Evolutionary conservation across 345 rosid species (phyloP).

Genomic region (Brassica carinata): DNA sequence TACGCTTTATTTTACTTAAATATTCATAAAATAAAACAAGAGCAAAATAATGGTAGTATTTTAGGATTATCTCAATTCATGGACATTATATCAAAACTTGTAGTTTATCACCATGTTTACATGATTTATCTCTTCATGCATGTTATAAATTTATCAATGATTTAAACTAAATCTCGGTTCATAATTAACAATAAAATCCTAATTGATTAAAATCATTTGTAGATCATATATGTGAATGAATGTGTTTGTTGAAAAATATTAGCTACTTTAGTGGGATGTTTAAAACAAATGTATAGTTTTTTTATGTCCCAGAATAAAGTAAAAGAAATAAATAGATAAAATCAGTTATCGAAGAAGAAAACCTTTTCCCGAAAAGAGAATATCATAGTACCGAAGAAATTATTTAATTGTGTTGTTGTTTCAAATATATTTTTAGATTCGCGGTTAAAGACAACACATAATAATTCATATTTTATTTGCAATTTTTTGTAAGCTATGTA

Average conservation of each 20-base stretch:
- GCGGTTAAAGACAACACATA: background rate
- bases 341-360: slow-evolving; percentile 19
- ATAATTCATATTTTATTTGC: background rate
- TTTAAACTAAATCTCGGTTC: background rate
- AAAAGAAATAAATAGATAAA: background rate
- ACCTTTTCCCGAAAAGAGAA: slow-evolving; percentile 16
- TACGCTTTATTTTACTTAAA: slow-evolving; percentile 13
- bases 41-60: background rate
- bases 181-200: background rate
- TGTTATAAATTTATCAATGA: background rate
- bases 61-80: background rate
- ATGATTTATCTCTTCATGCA: background rate
- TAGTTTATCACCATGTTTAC: background rate
- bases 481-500: background rate
- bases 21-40: background rate
- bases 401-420: slow-evolving; percentile 9
- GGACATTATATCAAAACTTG: background rate
- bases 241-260: background rate
- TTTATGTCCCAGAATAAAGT: slow-evolving; percentile 3
- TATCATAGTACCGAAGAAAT: slow-evolving; percentile 25
- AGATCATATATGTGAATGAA: background rate
- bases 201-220: background rate
- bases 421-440: slow-evolving; percentile 12
- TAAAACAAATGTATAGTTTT: background rate
- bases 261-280: background rate